Base-by-base conservation (phyloP, 257 asterid genomes). In the Nicotiana undulata region DNA sequence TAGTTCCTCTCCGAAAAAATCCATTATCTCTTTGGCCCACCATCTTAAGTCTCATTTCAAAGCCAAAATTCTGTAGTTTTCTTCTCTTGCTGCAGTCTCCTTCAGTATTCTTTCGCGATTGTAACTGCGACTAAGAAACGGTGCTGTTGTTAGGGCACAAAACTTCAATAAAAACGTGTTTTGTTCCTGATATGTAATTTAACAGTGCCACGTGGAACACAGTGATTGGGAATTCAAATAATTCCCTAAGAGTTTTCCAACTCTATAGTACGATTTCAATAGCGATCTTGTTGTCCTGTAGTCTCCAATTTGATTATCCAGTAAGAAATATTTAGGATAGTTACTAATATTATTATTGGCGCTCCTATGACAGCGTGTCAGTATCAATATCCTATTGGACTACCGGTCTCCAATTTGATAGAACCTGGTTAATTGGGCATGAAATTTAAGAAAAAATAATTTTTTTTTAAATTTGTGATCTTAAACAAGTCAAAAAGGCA, bases 141-240 rank as follows among this genome's bases (percentile, higher is more conserved):
- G 80, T 60, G 51, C 20, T 34, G 86, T 49, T 0, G 80, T 59
- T 77, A 32, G 76, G 80, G 82, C 74, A 84, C 68, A 34, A 16
- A 84, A 18, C 2, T 37, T 9, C 18, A 77, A 49, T 34, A 22
- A 61, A 76, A 81, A 84, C 72, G 79, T 81, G 86, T 46, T 56
- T 12, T 65, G 76, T 24, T 72, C 29, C 4, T 46, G 4, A 44
- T 20, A 70, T 44, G 20, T 9, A 10, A 9, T 51, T 18, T 4
- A 20, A 4, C 10, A 9, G 37, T 83, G 32, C 4, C 44, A 80
- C 80, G 31, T 28, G 77, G 80, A 78, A 12, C 4, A 53, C 29
- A 4, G 10, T 53, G 46, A 10, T 83, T 83, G 86, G 83, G 40
- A 9, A 0, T 10, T 67, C 16, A 12, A 20, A 58, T 76, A 44